Percentiles rank a stretch among this genome's conserved stretches.
phyloP scores from a whole-genome alignment of 257 asterid species.

The Nicotiana knightiana region DNA sequence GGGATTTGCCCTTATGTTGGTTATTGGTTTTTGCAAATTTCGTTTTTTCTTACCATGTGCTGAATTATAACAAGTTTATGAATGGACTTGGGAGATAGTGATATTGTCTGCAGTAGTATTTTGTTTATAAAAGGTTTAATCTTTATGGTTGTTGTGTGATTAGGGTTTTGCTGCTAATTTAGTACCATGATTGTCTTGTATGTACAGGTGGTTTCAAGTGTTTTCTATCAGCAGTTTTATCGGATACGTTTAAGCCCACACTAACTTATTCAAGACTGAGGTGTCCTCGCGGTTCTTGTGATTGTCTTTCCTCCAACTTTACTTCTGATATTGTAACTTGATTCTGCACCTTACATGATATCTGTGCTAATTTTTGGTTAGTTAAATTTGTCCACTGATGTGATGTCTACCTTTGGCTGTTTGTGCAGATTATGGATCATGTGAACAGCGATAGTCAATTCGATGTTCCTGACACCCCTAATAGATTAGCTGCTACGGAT shows the following conservation, averaged over 20 bases:
- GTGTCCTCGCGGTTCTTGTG: not conserved
- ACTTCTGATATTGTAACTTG: not conserved
- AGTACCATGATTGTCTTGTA: too few species aligned
- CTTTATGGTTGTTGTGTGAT: not conserved
- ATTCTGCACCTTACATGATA: not conserved
- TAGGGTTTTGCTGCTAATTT: not conserved
- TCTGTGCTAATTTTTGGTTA: not conserved
- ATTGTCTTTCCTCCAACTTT: not conserved
- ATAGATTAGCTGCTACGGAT: conserved; percentile 33
- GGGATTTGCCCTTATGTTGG: not conserved
- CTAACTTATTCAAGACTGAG: not conserved
- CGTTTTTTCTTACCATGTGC: too few species aligned
- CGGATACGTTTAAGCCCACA: not conserved
- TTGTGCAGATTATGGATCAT: conserved; percentile 55
- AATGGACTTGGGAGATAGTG: too few species aligned
- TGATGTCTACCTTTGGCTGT: not conserved
- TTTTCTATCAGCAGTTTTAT: not conserved
- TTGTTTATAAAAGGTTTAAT: not conserved
- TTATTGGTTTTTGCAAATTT: too few species aligned
- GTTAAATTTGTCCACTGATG: not conserved
- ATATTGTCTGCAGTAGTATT: too few species aligned
- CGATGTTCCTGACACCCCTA: conserved; percentile 85
- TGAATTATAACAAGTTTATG: not conserved
- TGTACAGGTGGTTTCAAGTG: not conserved
- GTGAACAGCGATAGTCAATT: conserved; percentile 44